A percentile compares a stretch with the other conserved stretches of the same genome.
These are phyloP conservation scores for Tagetes patula DNA, from an alignment of 129 eudicot genomes.

Conservation along the genomic window DNA sequence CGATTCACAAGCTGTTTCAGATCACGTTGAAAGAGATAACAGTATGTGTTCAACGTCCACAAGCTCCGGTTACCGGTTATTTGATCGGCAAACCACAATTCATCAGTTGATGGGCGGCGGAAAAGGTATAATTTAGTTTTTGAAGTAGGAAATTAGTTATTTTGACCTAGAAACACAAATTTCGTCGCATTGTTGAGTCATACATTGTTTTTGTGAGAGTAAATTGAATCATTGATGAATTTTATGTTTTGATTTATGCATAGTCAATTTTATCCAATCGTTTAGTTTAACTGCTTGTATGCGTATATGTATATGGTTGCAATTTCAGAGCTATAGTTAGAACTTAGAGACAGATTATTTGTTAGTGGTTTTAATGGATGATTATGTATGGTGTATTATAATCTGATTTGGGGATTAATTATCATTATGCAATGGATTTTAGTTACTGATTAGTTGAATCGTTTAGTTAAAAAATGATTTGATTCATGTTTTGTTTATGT, in stretches of 20 bases:
- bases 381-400: neutral
- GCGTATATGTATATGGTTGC: neutral
- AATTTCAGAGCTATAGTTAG: neutral
- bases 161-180: neutral
- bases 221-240: neutral
- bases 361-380: neutral
- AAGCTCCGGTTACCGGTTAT: conserved; percentile 57
- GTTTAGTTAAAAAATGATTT: neutral
- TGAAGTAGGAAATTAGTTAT: neutral
- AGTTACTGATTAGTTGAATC: neutral
- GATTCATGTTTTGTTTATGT: neutral
- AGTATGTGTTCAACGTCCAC: conserved; percentile 51
- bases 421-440: neutral
- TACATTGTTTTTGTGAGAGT: neutral
- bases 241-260: neutral
- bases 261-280: neutral
- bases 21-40: conserved; percentile 31
- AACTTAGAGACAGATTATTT: neutral
- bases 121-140: conserved; percentile 43
- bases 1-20: conserved; percentile 31
- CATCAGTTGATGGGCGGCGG: conserved; percentile 98
- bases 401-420: conserved; percentile 2
- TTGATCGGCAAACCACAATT: conserved; percentile 59
- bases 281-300: conserved; percentile 13
- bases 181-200: neutral